Evolutionary conservation across 1,139 yeast genomes (phyloP), one percentile per base, ranked within the genome.

Genomic region (Taphrina betulina): DNA sequence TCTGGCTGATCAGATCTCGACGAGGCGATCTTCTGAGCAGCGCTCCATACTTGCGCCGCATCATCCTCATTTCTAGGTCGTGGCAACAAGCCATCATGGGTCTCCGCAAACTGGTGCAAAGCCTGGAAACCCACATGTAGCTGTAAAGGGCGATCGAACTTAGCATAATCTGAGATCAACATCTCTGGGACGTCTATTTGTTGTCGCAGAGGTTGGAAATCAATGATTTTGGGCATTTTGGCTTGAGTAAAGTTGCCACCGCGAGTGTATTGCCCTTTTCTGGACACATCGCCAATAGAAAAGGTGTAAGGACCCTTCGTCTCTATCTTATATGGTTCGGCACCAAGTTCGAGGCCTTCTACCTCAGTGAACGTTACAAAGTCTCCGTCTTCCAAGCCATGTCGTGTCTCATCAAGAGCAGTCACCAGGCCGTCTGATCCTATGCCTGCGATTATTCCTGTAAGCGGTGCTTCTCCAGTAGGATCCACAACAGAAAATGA

Each of bases 171-270:
- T 7, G 96, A 82, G 60, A 80, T 76, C 43, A 86, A 70, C 65
- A 75, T 85, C 66, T 88, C 96, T 1, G 99, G 99, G n/a, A 75
- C 71, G 20, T 71, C 69, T 63, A 92, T 72, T 68, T 87, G 95
- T 53, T 78, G 75, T 51, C 72, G 67, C 60, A 92, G 76, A 10
- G 85, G 72, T 68, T 85, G 78, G 70, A 85, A 94, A 2, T 77
- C 69, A 37, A 85, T 63, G 31, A 74, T 76, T 57, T 71, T 71
- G 24, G 98, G 97, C 66, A 85, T 81, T 72, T 90, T 90, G 40
- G 90, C 96, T 72, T 94, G 95, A 16, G 89, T 85, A 73, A 87
- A 92, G 57, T 86, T 76, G 60, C 99, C 99, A 43, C 96, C 96
- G 66, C 81, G 82, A 55, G 75, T 70, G 68, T 89, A 92, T 8